These are phyloP conservation scores for Cutaneotrichosporon mucoides DNA, from an alignment of 1,284 basidiomycete genomes.

Conservation along the genomic window DNA sequence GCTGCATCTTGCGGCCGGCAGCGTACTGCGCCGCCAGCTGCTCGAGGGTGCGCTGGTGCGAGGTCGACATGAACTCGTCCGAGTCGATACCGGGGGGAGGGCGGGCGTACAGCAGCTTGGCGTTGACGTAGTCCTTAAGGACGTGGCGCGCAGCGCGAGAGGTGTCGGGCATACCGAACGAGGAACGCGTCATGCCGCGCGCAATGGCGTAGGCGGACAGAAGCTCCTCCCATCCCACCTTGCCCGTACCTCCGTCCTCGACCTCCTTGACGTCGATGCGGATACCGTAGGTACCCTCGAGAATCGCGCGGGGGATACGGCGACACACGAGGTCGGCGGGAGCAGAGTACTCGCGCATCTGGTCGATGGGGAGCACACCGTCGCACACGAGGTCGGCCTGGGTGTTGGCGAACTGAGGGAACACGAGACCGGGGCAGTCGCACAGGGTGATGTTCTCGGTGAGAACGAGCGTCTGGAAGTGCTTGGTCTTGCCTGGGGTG, in stretches of 20 bases:
- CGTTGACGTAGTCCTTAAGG: constrained; percentile 97
- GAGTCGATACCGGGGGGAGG: constrained; percentile 69
- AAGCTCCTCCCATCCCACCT: constrained; percentile 74
- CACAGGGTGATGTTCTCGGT: constrained; percentile 86
- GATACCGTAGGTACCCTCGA: constrained; percentile 88
- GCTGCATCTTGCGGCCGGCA: constrained; percentile 70
- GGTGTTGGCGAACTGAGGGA: constrained; percentile 95
- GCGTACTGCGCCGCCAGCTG: constrained; percentile 53
- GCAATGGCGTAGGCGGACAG: constrained; percentile 86
- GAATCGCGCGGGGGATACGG: constrained; percentile 75
- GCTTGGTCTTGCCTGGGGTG: constrained; percentile 98
- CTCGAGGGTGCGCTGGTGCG: constrained; percentile 61
- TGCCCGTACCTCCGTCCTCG: constrained; percentile 83
- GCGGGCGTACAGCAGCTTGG: constrained; percentile 84
- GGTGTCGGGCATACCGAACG: constrained; percentile 96
- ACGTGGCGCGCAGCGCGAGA: constrained; percentile 88
- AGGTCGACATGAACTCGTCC: constrained; percentile 72
- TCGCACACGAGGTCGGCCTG: constrained; percentile 95
- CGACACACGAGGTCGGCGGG: constrained; percentile 76
- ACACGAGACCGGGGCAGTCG: constrained; percentile 97
- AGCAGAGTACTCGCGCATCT: constrained; percentile 90
- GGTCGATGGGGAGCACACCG: constrained; percentile 96
- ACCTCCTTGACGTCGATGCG: constrained; percentile 62
- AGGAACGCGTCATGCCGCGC: constrained; percentile 87
- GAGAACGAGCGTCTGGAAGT: constrained; percentile 96